Evolutionary conservation across 257 asterid species (phyloP).

Genomic region (Solanum etuberosum): DNA sequence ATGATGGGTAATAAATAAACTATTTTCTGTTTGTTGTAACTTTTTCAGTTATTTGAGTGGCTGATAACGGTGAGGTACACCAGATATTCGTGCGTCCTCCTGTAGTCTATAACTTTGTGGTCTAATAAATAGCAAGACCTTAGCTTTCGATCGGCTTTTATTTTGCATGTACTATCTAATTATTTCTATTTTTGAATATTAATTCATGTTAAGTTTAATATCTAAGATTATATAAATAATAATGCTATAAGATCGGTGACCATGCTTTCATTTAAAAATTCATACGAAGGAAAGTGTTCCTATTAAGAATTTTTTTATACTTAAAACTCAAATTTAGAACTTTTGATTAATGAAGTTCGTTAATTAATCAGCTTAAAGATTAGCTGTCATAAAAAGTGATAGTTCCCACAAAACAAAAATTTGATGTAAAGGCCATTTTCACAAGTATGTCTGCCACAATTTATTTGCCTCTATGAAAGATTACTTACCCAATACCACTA

Average conservation of each 20-base stretch:
- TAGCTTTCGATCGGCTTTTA: not conserved
- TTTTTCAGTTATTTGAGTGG: not conserved
- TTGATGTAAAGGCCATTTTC: not conserved
- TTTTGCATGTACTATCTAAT: not conserved
- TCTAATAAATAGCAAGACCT: not conserved
- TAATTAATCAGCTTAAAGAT: too few species aligned
- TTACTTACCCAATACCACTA: not conserved
- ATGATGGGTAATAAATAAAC: slow-evolving; percentile 54
- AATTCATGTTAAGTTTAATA: too few species aligned
- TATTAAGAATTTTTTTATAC: too few species aligned
- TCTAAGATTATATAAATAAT: too few species aligned
- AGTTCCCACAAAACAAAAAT: not conserved
- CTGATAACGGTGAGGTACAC: not conserved
- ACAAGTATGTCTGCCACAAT: not conserved
- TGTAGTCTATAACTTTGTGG: not conserved
- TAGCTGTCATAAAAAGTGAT: not conserved
- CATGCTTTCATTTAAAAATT: too few species aligned
- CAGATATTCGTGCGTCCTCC: not conserved
- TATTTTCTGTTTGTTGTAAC: not conserved
- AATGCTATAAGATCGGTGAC: not conserved
- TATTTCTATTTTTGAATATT: not conserved
- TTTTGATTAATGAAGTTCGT: too few species aligned
- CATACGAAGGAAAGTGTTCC: accelerated
- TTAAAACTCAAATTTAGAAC: too few species aligned
- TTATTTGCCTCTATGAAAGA: not conserved